Evolutionary conservation across 805 yeast species (phyloP), one percentile per base, ranked within the genome.

Genomic region (Sugiyamaella valdiviana): DNA sequence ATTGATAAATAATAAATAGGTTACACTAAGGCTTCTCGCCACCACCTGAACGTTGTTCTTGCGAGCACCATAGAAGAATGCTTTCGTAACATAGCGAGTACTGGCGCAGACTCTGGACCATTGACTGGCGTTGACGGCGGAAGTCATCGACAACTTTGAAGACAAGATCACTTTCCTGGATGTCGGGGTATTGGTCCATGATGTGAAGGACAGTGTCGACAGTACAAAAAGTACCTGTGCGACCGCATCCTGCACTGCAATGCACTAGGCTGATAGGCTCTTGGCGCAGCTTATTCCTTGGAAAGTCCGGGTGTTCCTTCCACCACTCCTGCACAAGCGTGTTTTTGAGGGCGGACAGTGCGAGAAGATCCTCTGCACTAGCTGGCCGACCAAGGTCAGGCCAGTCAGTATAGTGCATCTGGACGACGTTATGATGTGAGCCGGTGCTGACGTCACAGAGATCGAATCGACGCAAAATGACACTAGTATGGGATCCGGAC

Each of bases 221-320:
- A 37, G 74, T 50, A 57, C 71, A 84, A 62, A 85, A 83, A 2
- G 96, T 85, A 2, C 99, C 99, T 0, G 98, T 91, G 50, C 99
- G 75, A 7, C 99, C 99, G 65, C 96, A 91, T 0, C 99, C 99
- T 1, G 98, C 98, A 12, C 95, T 84, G 65, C 99, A 91, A 68
- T 91, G 98, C 37, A 85, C 87, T 39, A 88, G 60, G 20, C 39
- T 17, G 29, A 35, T 23, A 10, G 58, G 55, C 21, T 53, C 56
- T 12, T 15, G 38, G 20, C 23, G 12, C 16, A 17, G 14, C 44
- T 20, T 2, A 12, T 19, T 26, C 32, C 32, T 4, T 12, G 32
- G 32, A 26, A 10, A 26, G 36, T 23, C 21, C 26, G 38, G 29
- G 20, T 36, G 39, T 26, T 19, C 22, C 2, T 16, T 15, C 21